Base-by-base conservation (phyloP, 1,284 basidiomycete genomes). In the Fomitopsis pinicola region DNA sequence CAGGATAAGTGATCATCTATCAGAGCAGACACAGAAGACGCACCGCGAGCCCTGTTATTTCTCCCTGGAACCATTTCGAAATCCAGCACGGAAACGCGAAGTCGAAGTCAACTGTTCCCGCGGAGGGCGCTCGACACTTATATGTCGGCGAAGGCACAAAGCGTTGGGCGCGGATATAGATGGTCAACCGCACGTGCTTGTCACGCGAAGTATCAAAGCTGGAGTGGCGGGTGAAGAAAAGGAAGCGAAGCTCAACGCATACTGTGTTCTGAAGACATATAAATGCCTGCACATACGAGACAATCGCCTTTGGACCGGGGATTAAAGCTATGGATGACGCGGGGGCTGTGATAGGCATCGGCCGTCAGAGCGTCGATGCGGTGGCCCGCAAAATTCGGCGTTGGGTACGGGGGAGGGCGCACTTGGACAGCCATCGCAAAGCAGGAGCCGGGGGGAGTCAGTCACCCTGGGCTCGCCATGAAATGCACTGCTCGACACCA, bases 401-500 rank as follows among this genome's bases (percentile, higher is more conserved):
- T 45, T 57, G 61, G 68, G 64, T 54, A 66, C 54, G 42, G 38
- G 56, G 56, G 62, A 59, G 60, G 62, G 62, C 45, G 54, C 45
- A 26, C 42, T 55, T 58, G 70, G 56, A 72, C 70, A 70, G 71
- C 70, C 68, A 63, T 68, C 50, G 65, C 67, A 66, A 66, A 68
- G 69, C 28, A 64, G 62, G 63, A 62, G 48, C 61, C 63, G 63
- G 67, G 66, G 60, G 68, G 58, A 66, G 65, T 64, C 64, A 68
- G 67, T 65, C 59, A 62, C 67, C 67, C 65, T 64, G 66, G 66
- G 62, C 58, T 54, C 42, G 58, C 63, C 63, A 63, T 69, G 65
- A 68, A 72, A 71, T 64, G 70, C 72, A 71, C 70, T 69, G 72
- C 69, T 64, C 35, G 53, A 64, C 64, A 66, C 70, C 68, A 71